Conservation (phyloP, 202 grass and related monocot genomes). For the Setaria viridis region DNA sequence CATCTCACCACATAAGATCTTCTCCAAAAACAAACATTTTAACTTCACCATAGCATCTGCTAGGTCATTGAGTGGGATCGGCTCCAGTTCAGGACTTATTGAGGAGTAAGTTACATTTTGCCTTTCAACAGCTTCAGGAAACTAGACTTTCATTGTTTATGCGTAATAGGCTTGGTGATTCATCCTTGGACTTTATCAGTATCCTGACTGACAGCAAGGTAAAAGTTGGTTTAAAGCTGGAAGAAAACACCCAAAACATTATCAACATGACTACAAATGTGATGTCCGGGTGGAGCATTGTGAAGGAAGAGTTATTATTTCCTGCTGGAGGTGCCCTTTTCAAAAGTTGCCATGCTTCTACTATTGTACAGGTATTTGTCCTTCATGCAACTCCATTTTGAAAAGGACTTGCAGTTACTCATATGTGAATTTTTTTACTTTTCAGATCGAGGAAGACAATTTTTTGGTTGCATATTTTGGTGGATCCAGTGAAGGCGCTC, state of each 20-base stretch:
- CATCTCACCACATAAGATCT: not conserved
- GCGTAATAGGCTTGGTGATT: slow-evolving; percentile 20
- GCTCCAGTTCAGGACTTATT: not conserved
- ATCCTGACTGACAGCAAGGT: slow-evolving; percentile 32
- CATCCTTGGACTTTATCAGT: slow-evolving; percentile 4
- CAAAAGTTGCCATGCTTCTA: slow-evolving; percentile 92
- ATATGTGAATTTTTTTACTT: slow-evolving; percentile 33
- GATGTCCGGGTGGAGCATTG: slow-evolving; percentile 53
- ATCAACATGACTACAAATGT: slow-evolving; percentile 45
- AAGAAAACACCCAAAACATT: slow-evolving; percentile 42
- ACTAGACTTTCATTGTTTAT: slow-evolving; percentile 10
- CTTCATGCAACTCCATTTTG: slow-evolving; percentile 15
- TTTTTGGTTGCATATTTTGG: slow-evolving; percentile 93
- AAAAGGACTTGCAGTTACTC: not conserved
- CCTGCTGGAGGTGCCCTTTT: slow-evolving; percentile 57
- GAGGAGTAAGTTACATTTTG: slow-evolving; percentile 33
- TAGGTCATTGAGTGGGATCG: slow-evolving; percentile 34
- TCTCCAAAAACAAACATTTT: not conserved
- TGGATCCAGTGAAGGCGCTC: slow-evolving; percentile 78
- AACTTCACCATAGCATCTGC: slow-evolving; percentile 19
- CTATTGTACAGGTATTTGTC: slow-evolving; percentile 82
- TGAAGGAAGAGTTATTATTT: slow-evolving; percentile 71
- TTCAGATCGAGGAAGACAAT: slow-evolving; percentile 59
- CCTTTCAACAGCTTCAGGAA: not conserved
- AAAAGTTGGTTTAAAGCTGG: slow-evolving; percentile 40